phyloP scores from a whole-genome alignment of 2,329 filamentous ascomycete genomes.

The Gremmenia infestans region DNA sequence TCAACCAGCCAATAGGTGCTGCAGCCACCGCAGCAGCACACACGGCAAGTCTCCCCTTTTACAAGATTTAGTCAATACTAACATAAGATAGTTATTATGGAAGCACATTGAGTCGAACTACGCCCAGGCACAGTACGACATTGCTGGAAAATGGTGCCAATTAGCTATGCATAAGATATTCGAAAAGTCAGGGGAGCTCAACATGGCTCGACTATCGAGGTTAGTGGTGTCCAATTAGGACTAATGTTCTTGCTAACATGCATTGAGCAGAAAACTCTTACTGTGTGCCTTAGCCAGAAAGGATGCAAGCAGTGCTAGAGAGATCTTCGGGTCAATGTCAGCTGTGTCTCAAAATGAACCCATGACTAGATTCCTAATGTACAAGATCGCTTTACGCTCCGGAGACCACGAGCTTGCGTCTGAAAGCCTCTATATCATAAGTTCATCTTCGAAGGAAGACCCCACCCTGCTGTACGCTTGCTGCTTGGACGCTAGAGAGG shows the following conservation, averaged over 20 bases:
- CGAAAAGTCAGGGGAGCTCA: constrained; percentile 56
- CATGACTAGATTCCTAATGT: constrained; percentile 68
- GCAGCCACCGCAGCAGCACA: constrained; percentile 63
- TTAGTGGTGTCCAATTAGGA: constrained; percentile 28
- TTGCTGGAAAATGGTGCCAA: constrained; percentile 65
- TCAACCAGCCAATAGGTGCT: constrained; percentile 46
- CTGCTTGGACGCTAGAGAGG: constrained; percentile 67
- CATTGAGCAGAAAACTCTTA: constrained; percentile 60
- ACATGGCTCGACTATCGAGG: constrained; percentile 65
- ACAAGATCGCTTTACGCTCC: constrained; percentile 61
- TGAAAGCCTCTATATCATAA: constrained; percentile 59
- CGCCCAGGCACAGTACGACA: constrained; percentile 44
- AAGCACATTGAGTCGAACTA: constrained; percentile 64
- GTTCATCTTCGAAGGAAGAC: constrained; percentile 46
- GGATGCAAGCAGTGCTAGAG: constrained; percentile 48
- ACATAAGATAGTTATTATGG: constrained; percentile 64
- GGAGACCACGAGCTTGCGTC: constrained; percentile 54
- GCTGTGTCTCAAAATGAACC: constrained; percentile 52
- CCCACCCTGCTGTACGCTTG: constrained; percentile 72
- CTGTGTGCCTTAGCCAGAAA: constrained; percentile 60
- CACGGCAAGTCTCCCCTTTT: constrained; percentile 44
- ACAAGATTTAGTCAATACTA: constrained; percentile 10
- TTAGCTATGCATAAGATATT: constrained; percentile 66
- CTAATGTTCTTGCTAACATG: neutral
- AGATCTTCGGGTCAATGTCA: constrained; percentile 56